Base-by-base conservation (phyloP, 1,284 basidiomycete species). In the Sporisorium exsertum region DNA sequence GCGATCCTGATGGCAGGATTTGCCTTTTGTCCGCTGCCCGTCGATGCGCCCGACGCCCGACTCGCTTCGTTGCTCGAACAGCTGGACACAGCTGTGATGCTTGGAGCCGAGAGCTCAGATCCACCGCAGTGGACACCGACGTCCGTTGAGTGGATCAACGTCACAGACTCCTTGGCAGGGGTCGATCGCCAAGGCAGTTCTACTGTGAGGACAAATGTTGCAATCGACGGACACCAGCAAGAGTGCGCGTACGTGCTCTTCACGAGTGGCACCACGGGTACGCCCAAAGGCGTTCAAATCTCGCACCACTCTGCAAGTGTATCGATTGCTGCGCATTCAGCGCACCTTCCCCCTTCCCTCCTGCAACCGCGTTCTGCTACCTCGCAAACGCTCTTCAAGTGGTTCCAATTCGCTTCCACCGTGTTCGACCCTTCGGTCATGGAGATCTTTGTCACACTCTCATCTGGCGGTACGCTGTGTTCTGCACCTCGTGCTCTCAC, bases 381-480 rank as follows among this genome's bases (percentile, higher is more conserved):
- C 9, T 37, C 52, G 6, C 13, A 33, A 22, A 27, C 51, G 8
- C 54, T 35, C 9, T 62, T 62, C 59, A 62, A 54, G 24, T 71
- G 68, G 62, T 71, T 71, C 52, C 63, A 67, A 24, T 71, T 71
- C n/a, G 62, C 68, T 5, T 60, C 62, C n/a, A 55, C 64, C n/a
- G 58, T 64, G 9, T 71, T 71, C 50, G 68, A 71, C 52, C 68
- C 64, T 26, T 55, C 51, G 4, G 58, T 71, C 56, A 65, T 71
- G 62, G 68, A 71, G 46, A 71, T 71, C 20, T 71, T 71, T 45
- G 56, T 56, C 40, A 60, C 63, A 9, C 61, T 69, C 43, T 49
- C 52, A 13, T 16, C 47, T 20, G 66, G 66, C 6, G 66, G 54
- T 3, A 64, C 66, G 33, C 57, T 69, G 5, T 70, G 67, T 27